These are phyloP conservation scores for Musa schizocarpa DNA, from an alignment of 176 grass and related monocot genomes.

Conservation along the genomic window DNA sequence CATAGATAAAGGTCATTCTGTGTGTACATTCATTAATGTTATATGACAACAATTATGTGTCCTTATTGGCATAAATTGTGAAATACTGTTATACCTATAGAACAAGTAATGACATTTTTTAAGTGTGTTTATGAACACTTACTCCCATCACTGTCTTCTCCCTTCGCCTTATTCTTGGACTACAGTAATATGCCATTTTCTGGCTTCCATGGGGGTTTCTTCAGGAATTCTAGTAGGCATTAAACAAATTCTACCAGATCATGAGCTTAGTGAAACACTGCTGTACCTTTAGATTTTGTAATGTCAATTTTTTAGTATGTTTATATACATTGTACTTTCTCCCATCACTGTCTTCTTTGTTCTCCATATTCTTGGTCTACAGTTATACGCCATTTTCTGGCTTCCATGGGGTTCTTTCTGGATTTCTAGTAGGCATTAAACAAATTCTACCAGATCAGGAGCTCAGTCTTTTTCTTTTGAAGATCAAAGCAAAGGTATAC, in stretches of 20 bases:
- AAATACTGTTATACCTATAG: too few relatives aligned
- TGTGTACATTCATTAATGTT: neutral
- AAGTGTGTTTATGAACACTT: neutral
- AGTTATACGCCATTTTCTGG: constrained; percentile 93
- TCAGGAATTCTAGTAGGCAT: constrained; percentile 84
- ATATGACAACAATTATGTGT: neutral
- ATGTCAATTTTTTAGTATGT: neutral
- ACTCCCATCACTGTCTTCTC: neutral
- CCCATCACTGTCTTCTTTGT: neutral
- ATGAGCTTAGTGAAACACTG: constrained; percentile 36
- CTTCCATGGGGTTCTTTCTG: constrained; percentile 85
- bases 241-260: constrained; percentile 92
- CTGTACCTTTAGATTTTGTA: too few relatives aligned
- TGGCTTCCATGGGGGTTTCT: constrained; percentile 82
- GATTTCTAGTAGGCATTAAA: constrained; percentile 87
- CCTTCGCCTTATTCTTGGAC: constrained; percentile 16
- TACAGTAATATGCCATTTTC: constrained; percentile 77
- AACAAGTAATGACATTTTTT: too few relatives aligned
- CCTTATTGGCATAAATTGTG: too few relatives aligned
- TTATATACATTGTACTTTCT: neutral
- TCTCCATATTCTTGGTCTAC: constrained; percentile 21
- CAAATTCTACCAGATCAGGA: constrained; percentile 95
- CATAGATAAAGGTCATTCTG: neutral
- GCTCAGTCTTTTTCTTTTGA: constrained; percentile 63
- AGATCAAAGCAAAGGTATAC: constrained; percentile 85